These are phyloP conservation scores for Triglochin maritima DNA, from an alignment of 106 monocot genomes.

Conservation along the genomic window DNA sequence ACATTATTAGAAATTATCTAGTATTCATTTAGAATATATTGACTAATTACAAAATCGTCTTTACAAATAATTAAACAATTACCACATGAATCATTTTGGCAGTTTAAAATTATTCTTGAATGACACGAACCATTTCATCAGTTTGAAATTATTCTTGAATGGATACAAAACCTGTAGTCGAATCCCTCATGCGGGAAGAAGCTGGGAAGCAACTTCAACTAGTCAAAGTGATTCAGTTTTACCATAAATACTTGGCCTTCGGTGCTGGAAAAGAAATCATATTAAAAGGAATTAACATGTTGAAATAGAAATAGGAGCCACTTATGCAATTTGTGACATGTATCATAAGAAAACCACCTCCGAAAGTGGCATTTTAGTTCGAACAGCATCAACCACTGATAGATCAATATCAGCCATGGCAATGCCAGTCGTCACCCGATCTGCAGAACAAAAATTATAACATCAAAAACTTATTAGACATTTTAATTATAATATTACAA, in stretches of 20 bases:
- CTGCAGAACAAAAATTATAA: constrained; percentile 17
- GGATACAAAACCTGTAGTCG: too few relatives aligned
- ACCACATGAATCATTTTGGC: too few relatives aligned
- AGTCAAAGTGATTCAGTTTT: constrained; percentile 1
- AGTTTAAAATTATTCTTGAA: too few relatives aligned
- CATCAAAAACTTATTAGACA: background rate
- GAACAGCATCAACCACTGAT: constrained; percentile 50
- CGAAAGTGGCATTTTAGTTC: constrained; percentile 70
- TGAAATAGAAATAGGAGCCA: background rate
- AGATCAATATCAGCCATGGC: constrained; percentile 73
- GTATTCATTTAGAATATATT: too few relatives aligned
- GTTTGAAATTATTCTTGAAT: too few relatives aligned
- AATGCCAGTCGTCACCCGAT: constrained; percentile 67
- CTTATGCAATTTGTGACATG: background rate
- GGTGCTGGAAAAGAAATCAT: constrained; percentile 35
- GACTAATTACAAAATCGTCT: too few relatives aligned
- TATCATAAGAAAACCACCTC: constrained; percentile 20
- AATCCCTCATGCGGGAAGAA: too few relatives aligned
- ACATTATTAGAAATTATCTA: too few relatives aligned
- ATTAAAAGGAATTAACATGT: background rate
- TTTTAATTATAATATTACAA: too few relatives aligned
- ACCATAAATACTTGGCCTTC: constrained; percentile 16
- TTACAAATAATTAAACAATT: too few relatives aligned
- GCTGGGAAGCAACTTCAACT: too few relatives aligned
- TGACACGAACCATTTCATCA: too few relatives aligned